Evolutionary conservation across 2,329 filamentous ascomycete species (phyloP), one percentile per base, ranked within the genome.

Genomic region (Boeremia lycopersici): DNA sequence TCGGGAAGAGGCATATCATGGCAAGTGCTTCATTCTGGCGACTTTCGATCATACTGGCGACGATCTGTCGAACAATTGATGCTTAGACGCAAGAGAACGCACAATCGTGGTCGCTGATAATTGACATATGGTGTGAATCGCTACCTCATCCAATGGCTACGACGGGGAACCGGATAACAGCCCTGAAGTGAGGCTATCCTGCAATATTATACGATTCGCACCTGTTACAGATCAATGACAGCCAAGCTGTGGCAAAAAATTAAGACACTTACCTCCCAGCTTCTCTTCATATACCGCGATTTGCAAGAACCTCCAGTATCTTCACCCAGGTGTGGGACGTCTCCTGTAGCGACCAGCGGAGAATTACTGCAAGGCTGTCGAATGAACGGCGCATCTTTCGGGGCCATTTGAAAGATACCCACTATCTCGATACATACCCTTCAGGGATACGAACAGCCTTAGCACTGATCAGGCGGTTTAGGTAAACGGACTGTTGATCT

Each of bases 11-110:
- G 44, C 64, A 62, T 28, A 65, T 59, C 36, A 72, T 60, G 8
- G 57, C 63, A 10, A 74, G 64, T 23, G 60, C 62, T 41, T 62
- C 62, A 35, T 57, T 36, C 56, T 74, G 71, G 36, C 68, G 67
- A 46, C 56, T 70, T 43, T 68, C 63, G 13, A 64, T 64, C 70
- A 68, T 68, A 12, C 41, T 51, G 31, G 25, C 33, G 39, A 40
- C 26, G 25, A 36, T 35, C 30, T 31, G 13, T n/a, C 9, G 15
- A 30, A 36, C 19, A 12, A 23, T 19, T 41, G 39, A 31, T 36
- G 31, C 46, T 46, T 31, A 55, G 38, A 29, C 15, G 17, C 41
- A 39, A 38, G 25, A 46, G 36, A 15, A 38, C 26, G 41, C 36
- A 47, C 41, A 31, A 31, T 38, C 19, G 31, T 30, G 30, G 23